phyloP scores from a whole-genome alignment of 495 filamentous ascomycete species.

The Staphylotrichum tortipilum region DNA sequence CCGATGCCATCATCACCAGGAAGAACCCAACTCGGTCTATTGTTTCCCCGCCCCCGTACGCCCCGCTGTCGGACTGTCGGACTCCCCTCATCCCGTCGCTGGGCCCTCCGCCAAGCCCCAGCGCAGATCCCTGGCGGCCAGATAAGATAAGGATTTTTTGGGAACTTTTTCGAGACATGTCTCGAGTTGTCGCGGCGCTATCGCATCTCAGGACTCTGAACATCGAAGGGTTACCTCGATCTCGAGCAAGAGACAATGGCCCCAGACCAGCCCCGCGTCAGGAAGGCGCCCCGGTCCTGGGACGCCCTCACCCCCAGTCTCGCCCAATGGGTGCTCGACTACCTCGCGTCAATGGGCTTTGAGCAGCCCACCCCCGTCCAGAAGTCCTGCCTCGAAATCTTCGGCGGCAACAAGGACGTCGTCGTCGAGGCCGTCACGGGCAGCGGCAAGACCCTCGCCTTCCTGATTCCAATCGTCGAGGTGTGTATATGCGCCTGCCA shows the following conservation, averaged over 20 bases:
- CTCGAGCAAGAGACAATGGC: slow-evolving; percentile 23
- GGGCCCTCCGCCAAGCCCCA: too few species aligned
- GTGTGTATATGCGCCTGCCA: neutral
- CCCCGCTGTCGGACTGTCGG: too few species aligned
- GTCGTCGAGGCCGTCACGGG: slow-evolving; percentile 97
- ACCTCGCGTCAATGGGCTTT: slow-evolving; percentile 77
- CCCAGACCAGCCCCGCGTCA: slow-evolving; percentile 22
- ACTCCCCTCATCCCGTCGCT: too few species aligned
- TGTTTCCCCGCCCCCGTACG: too few species aligned
- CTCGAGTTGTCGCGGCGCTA: too few species aligned
- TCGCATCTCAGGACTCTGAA: too few species aligned
- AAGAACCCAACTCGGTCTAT: too few species aligned
- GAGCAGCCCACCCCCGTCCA: slow-evolving; percentile 87
- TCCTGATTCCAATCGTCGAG: slow-evolving; percentile 81
- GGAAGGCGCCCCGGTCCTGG: slow-evolving; percentile 59
- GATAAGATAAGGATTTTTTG: too few species aligned
- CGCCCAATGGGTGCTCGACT: slow-evolving; percentile 86
- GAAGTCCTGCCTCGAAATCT: slow-evolving; percentile 84
- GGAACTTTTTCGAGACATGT: too few species aligned
- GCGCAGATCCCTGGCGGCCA: too few species aligned
- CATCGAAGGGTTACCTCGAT: too few species aligned
- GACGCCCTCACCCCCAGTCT: slow-evolving; percentile 56
- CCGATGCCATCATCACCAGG: too few species aligned
- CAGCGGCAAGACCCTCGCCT: slow-evolving; percentile 88
- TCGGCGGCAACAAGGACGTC: slow-evolving; percentile 90